Evolutionary conservation across 495 filamentous ascomycete species (phyloP), one percentile per base, ranked within the genome.

Genomic region (Cryomyces antarcticus): DNA sequence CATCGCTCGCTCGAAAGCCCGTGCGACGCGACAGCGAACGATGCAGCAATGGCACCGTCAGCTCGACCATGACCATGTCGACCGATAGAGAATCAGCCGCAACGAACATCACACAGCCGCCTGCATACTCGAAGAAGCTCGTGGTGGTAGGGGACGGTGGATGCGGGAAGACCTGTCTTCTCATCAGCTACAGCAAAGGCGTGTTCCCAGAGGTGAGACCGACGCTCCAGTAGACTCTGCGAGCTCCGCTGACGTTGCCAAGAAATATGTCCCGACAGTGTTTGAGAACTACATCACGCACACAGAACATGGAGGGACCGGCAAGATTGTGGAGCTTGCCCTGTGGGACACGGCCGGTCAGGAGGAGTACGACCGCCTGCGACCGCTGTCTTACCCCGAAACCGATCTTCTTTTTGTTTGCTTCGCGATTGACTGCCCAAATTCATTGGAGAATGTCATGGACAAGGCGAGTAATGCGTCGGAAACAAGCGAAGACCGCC

Each of bases 211-310:
- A 97, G 80, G 89, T 94, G 67, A 33, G 67, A 9, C 17, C 17
- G 17, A 24, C 17, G 17, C 17, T 29, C 2, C 13, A 9, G 44
- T 37, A 35, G 41, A 44, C 49, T 53, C 33, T 36, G 12, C 12
- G 33, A 24, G 17, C 17, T 24, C 17, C 33, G 42, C 47, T 52
- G 41, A 53, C 27, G 12, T 39, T 13, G 30, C n/a, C 24, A 48
- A 97, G 89, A 97, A 95, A 95, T 97, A 97, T 56, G 88, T 97
- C 40, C 89, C 89, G 3, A 97, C 89, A 0, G 89, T 97, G 46
- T 97, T 97, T 57, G 89, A 97, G 56, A 97, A 97, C 65, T 97
- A 97, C 70, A 96, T 96, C 63, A 93, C 89, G 33, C 85, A 95
- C 62, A 89, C 85, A 42, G 74, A 72, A 33, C 92, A 97, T 57